phyloP scores from a whole-genome alignment of 257 asterid genomes.

The Jacaranda mimosifolia region DNA sequence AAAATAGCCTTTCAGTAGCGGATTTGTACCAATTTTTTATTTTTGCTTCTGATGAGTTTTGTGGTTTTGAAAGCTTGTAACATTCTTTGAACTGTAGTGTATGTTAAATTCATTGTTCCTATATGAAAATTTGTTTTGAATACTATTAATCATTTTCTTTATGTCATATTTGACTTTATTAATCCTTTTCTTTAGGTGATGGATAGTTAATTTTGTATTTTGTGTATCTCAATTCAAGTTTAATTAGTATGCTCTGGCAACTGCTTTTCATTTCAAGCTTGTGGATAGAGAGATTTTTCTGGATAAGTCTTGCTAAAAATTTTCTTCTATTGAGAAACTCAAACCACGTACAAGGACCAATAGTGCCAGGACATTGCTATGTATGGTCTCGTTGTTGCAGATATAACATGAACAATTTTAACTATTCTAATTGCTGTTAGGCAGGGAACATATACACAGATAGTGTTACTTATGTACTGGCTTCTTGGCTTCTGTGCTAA shows the following conservation, averaged over 20 bases:
- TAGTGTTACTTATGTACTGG: not conserved
- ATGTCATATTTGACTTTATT: not conserved
- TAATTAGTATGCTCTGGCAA: not conserved
- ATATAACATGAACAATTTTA: not conserved
- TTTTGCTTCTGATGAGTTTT: slow-evolving; percentile 41
- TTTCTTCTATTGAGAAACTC: not conserved
- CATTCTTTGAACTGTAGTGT: slow-evolving; percentile 39
- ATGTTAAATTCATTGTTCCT: slow-evolving; percentile 32
- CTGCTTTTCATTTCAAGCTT: not conserved
- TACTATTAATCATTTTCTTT: not conserved
- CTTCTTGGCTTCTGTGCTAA: not conserved
- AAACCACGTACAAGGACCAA: not conserved
- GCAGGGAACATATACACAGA: not conserved
- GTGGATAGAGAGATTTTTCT: not conserved
- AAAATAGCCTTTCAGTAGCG: slow-evolving; percentile 30
- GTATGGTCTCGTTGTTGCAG: not conserved
- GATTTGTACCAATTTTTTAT: slow-evolving; percentile 38
- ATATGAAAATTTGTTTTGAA: not conserved
- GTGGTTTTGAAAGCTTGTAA: slow-evolving; percentile 36
- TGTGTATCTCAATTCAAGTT: not conserved
- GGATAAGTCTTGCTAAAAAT: not conserved
- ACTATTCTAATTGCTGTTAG: not conserved
- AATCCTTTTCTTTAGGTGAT: not conserved
- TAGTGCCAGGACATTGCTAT: not conserved
- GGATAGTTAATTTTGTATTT: slow-evolving; percentile 1